Conservation (phyloP, 768 basidiomycete species). For the Hirschioporus abietinus region DNA sequence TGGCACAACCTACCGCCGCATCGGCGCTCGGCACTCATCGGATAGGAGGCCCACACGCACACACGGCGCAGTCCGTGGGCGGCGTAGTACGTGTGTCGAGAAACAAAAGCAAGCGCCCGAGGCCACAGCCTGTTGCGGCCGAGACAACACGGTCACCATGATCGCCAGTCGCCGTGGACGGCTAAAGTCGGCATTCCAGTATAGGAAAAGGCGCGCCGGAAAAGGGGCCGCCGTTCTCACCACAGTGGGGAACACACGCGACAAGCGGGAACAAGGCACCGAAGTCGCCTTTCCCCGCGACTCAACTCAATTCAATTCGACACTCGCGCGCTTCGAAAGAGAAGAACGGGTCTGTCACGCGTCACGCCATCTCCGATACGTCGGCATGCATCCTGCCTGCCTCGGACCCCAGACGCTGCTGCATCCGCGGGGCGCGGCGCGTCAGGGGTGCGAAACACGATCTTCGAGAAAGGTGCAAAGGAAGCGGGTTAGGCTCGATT, state of each 20-base stretch:
- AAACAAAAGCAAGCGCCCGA: no score
- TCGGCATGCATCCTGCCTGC: not conserved
- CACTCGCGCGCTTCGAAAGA: no score
- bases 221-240: not conserved
- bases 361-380: not conserved
- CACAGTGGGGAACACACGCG: no score
- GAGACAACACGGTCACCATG: not conserved
- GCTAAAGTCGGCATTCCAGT: not conserved
- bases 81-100: no score
- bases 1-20: no score
- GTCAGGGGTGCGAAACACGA: not conserved
- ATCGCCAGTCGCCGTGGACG: no score
- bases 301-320: no score
- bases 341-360: not conserved
- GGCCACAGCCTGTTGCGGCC: no score
- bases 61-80: no score
- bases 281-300: not conserved
- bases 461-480: not conserved
- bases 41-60: no score
- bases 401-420: not conserved
- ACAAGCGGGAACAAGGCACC: not conserved
- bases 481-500: not conserved
- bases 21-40: no score
- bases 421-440: not conserved
- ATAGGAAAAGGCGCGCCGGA: not conserved